These are phyloP conservation scores for Blastobotrys aristatus DNA, from an alignment of 1,139 yeast species.

Conservation along the genomic window DNA sequence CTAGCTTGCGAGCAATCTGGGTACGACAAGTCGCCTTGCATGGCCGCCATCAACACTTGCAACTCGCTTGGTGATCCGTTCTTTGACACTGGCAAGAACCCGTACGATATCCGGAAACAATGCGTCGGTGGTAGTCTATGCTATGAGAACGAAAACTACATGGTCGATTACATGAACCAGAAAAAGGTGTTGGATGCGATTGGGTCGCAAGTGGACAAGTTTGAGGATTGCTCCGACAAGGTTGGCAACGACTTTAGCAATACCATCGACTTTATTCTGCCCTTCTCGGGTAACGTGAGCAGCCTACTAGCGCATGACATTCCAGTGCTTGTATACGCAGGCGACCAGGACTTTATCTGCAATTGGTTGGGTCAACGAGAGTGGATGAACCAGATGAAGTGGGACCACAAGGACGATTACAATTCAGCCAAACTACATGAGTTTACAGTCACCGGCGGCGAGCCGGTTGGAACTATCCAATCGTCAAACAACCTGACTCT, in stretches of 20 bases:
- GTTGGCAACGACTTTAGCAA: constrained; percentile 56
- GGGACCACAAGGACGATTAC: constrained; percentile 40
- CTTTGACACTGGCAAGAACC: constrained; percentile 55
- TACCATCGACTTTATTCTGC: constrained; percentile 62
- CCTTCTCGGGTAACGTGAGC: constrained; percentile 59
- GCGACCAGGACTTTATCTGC: constrained; percentile 86
- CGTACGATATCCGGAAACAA: constrained; percentile 59
- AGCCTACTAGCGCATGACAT: constrained; percentile 50
- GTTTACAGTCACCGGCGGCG: constrained; percentile 37
- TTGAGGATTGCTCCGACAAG: constrained; percentile 65
- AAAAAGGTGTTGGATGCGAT: constrained; percentile 67
- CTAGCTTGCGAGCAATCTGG: no score
- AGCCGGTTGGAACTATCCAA: constrained; percentile 38
- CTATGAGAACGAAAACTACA: constrained; percentile 63
- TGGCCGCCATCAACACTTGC: constrained; percentile 40
- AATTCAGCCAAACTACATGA: constrained; percentile 34
- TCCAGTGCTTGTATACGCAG: constrained; percentile 79
- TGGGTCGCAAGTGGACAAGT: constrained; percentile 75
- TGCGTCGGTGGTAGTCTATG: constrained; percentile 69
- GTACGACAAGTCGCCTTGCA: background rate
- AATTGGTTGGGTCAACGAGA: constrained; percentile 86
- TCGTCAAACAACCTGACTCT: constrained; percentile 51
- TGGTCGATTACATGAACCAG: constrained; percentile 64
- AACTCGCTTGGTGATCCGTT: constrained; percentile 48
- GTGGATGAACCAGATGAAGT: constrained; percentile 66